A percentile compares a stretch with the other conserved stretches of the same genome.
phyloP scores from a whole-genome alignment of 805 yeast species.

The Pichia sporocuriosa region DNA sequence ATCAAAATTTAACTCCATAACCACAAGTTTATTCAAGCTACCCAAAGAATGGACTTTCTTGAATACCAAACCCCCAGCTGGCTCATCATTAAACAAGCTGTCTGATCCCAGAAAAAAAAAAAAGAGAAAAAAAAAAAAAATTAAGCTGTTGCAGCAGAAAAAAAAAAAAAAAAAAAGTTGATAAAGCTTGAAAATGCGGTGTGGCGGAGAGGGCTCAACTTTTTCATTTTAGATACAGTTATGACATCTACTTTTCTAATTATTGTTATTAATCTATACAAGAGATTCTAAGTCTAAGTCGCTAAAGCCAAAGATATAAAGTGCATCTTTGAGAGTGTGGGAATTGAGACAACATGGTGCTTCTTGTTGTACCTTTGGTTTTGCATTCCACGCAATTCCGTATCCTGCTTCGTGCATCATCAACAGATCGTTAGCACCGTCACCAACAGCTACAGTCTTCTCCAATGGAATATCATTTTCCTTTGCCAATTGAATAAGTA shows the following conservation, averaged over 20 bases:
- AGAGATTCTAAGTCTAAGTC: constrained; percentile 42
- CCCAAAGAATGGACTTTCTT: too few species aligned
- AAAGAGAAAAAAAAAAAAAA: too few species aligned
- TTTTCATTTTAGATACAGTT: too few species aligned
- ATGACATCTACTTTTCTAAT: neutral
- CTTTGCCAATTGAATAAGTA: constrained; percentile 54
- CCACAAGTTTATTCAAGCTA: too few species aligned
- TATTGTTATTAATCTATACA: neutral
- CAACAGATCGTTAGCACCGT: constrained; percentile 91
- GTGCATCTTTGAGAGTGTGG: constrained; percentile 60
- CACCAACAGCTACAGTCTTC: constrained; percentile 80
- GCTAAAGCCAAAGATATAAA: constrained; percentile 73
- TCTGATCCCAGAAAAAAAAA: too few species aligned
- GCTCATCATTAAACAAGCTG: too few species aligned
- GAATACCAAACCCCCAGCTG: too few species aligned
- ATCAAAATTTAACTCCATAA: neutral
- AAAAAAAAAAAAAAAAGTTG: too few species aligned
- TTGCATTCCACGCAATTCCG: constrained; percentile 97
- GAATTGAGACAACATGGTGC: constrained; percentile 85
- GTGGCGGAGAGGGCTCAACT: too few species aligned
- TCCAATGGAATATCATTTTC: constrained; percentile 45
- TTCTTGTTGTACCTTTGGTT: constrained; percentile 76
- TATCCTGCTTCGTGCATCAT: constrained; percentile 92
- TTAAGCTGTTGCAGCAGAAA: too few species aligned
- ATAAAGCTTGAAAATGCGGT: too few species aligned